A percentile compares a stretch with the other conserved stretches of the same genome.
phyloP scores from a whole-genome alignment of 768 basidiomycete genomes.

The Lactarius indigo region DNA sequence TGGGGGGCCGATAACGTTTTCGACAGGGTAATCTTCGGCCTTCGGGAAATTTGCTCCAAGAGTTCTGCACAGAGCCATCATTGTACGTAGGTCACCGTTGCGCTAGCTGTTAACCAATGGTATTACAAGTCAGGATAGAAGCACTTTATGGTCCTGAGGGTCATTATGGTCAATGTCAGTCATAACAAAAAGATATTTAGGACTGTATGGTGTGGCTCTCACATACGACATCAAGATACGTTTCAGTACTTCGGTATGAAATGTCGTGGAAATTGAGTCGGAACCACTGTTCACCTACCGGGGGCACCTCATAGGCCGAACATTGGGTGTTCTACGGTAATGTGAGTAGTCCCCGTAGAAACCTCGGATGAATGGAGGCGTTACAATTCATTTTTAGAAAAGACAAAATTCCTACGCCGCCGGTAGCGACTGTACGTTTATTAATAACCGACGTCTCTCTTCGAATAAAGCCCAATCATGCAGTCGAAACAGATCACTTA shows the following conservation, averaged over 20 bases:
- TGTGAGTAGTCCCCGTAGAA: background rate
- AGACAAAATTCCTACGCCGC: background rate
- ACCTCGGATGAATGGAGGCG: background rate
- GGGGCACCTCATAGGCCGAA: background rate
- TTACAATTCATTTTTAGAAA: background rate
- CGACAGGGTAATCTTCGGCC: background rate
- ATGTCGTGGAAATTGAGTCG: background rate
- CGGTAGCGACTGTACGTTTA: background rate
- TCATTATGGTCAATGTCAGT: background rate
- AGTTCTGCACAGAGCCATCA: background rate
- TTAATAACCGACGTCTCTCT: background rate
- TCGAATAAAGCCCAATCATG: background rate
- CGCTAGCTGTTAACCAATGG: background rate
- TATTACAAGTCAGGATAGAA: background rate
- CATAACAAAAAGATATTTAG: background rate
- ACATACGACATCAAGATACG: background rate
- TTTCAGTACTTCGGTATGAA: background rate
- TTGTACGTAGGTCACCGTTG: background rate
- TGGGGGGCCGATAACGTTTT: background rate
- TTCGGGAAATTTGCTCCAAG: background rate
- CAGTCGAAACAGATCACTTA: constrained; percentile 2
- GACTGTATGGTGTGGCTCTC: background rate
- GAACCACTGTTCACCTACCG: background rate
- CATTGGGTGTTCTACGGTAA: background rate
- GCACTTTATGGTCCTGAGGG: background rate